Conservation (phyloP, 805 yeast species). For the Komagataella pseudopastoris region DNA sequence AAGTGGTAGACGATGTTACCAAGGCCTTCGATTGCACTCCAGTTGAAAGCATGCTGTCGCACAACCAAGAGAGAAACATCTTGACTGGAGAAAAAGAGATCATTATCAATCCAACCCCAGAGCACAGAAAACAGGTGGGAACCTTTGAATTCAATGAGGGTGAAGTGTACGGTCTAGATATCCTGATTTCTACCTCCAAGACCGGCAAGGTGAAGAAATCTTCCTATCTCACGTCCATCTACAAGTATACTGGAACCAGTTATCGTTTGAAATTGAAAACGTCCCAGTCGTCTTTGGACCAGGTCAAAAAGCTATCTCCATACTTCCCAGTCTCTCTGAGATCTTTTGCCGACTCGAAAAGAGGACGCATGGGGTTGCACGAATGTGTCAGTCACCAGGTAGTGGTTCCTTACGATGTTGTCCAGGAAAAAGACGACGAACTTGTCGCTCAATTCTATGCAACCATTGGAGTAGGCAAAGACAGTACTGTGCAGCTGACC, state of each 20-base stretch:
- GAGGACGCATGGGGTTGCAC: slow-evolving; percentile 59
- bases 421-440: slow-evolving; percentile 54
- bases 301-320: slow-evolving; percentile 51
- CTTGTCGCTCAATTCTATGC: slow-evolving; percentile 60
- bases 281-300: slow-evolving; percentile 52
- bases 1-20: slow-evolving; percentile 48
- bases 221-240: slow-evolving; percentile 51
- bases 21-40: slow-evolving; percentile 45
- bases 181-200: slow-evolving; percentile 40
- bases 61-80: slow-evolving; percentile 54
- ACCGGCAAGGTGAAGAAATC: slow-evolving; percentile 50
- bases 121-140: slow-evolving; percentile 50
- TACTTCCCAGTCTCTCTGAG: slow-evolving; percentile 60
- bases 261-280: slow-evolving; percentile 62
- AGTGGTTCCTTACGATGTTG: slow-evolving; percentile 54
- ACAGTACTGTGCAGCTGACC: slow-evolving; percentile 55
- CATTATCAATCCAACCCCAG: slow-evolving; percentile 60
- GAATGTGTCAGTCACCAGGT: slow-evolving; percentile 61
- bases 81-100: slow-evolving; percentile 66
- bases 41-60: slow-evolving; percentile 66
- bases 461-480: slow-evolving; percentile 63
- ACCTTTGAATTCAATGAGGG: slow-evolving; percentile 55
- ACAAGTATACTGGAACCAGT: slow-evolving; percentile 55
- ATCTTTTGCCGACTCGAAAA: slow-evolving; percentile 53
- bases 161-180: slow-evolving; percentile 69